Evolutionary conservation across 192 early-diverging fungal species (phyloP).

Genomic region (Coemansia sp.): DNA sequence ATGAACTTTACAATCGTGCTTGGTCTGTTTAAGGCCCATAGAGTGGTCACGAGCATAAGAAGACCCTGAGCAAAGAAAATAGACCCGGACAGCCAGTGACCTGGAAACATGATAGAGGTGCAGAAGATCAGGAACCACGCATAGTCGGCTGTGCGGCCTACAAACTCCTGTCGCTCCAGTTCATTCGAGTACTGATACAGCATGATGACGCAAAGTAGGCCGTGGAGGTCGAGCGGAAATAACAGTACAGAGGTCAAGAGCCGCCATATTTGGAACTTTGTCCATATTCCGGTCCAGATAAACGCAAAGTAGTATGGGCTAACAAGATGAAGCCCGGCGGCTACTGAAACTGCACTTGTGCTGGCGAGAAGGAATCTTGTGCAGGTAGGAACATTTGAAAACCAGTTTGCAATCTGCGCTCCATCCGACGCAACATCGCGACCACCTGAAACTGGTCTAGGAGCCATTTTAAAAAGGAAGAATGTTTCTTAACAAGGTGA

Average conservation of each 20-base stretch:
- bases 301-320: constrained; percentile 50
- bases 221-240: constrained; percentile 56
- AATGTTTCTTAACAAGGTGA: background rate
- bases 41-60: constrained; percentile 64
- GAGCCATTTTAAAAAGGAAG: constrained; percentile 12
- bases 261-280: constrained; percentile 76
- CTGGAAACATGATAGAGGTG: constrained; percentile 13
- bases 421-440: constrained; percentile 22
- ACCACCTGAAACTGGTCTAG: background rate
- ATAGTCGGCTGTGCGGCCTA: constrained; percentile 74
- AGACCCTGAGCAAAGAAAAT: constrained; percentile 46
- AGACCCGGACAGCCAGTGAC: constrained; percentile 33
- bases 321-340: constrained; percentile 9
- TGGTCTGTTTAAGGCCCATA: constrained; percentile 71
- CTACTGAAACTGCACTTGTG: constrained; percentile 15
- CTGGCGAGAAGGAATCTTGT: constrained; percentile 19
- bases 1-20: constrained; percentile 65
- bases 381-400: constrained; percentile 15
- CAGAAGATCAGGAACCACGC: constrained; percentile 71
- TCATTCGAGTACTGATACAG: constrained; percentile 69
- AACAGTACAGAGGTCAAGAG: constrained; percentile 69
- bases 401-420: constrained; percentile 30
- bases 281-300: constrained; percentile 54
- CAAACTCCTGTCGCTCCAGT: constrained; percentile 69
- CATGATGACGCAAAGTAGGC: constrained; percentile 71